Conservation (phyloP, 2,329 filamentous ascomycete species). For the Colletotrichum sp. region DNA sequence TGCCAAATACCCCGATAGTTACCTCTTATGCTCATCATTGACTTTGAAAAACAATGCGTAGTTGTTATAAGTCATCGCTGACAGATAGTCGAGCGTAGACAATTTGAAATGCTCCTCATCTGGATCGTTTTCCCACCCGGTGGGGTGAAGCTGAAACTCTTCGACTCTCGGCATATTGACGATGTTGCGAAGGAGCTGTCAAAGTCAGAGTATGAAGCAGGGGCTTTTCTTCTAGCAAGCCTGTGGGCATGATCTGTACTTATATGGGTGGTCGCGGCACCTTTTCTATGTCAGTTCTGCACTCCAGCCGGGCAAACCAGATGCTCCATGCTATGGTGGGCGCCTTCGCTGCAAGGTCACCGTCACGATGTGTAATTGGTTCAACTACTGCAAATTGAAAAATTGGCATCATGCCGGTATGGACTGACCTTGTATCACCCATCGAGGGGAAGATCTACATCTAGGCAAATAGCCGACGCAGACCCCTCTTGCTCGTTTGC, state of each 20-base stretch:
- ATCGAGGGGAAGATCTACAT: accelerated
- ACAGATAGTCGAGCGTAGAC: conserved; percentile 40
- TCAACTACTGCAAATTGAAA: accelerated
- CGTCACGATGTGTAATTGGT: background rate
- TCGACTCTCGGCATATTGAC: conserved; percentile 29
- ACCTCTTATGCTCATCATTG: conserved; percentile 31
- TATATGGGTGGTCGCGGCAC: too few relatives aligned
- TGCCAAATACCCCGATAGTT: too few relatives aligned
- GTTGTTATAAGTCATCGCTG: conserved; percentile 36
- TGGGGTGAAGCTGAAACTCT: conserved; percentile 32
- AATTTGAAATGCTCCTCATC: conserved; percentile 39
- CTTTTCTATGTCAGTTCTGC: background rate
- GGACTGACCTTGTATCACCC: background rate
- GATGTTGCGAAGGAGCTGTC: background rate
- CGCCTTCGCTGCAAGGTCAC: background rate
- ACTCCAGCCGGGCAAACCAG: background rate
- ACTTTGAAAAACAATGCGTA: conserved; percentile 43
- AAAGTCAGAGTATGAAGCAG: background rate
- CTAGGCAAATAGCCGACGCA: background rate
- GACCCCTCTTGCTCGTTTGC: background rate
- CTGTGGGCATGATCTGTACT: background rate
- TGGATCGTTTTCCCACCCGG: conserved; percentile 39
- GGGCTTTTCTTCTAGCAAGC: background rate
- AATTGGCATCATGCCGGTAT: accelerated
- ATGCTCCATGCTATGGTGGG: accelerated